phyloP scores from a whole-genome alignment of 305 asterid genomes.

The Fraxinus sp. region DNA sequence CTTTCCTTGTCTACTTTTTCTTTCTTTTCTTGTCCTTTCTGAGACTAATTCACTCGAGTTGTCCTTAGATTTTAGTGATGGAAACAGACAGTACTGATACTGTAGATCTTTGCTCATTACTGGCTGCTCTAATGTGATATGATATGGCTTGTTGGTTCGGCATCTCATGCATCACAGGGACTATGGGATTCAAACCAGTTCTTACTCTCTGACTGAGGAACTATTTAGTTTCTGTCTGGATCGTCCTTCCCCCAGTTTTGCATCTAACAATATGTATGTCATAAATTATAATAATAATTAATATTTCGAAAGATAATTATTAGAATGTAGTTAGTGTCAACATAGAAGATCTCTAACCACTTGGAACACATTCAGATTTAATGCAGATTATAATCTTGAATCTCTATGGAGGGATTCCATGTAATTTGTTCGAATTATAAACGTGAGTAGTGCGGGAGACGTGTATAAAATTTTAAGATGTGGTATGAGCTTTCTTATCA shows the following conservation, averaged over 20 bases:
- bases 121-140: background rate
- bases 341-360: background rate
- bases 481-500: too few species aligned
- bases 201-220: background rate
- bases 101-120: background rate
- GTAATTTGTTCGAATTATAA: too few species aligned
- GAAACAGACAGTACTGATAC: background rate
- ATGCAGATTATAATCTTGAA: background rate
- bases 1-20: background rate
- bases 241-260: background rate
- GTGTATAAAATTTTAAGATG: too few species aligned
- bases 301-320: background rate
- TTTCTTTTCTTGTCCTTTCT: background rate
- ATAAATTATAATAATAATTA: too few species aligned
- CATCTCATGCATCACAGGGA: background rate
- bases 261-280: background rate
- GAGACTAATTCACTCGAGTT: background rate
- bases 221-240: background rate
- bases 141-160: background rate
- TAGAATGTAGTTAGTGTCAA: background rate
- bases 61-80: background rate
- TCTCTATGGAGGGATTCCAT: too few species aligned
- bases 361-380: background rate
- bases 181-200: background rate
- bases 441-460: too few species aligned